Percentiles rank a stretch among this genome's conserved stretches.
Conservation (phyloP, 177 flowering plant species). For the Vitis hybrid region DNA sequence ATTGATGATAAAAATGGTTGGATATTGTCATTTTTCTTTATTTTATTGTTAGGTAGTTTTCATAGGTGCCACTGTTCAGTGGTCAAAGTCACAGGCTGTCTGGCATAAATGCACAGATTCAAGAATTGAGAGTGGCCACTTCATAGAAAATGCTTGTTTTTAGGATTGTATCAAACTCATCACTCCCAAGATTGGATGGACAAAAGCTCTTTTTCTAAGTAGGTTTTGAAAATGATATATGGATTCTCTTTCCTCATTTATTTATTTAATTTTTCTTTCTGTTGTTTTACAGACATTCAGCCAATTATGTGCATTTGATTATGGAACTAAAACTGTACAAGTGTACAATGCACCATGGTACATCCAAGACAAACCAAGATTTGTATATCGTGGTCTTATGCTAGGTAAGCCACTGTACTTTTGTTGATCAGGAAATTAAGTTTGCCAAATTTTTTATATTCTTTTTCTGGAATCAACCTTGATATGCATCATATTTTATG, state of each 20-base stretch:
- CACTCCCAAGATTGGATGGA: too few relatives aligned
- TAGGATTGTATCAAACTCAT: too few relatives aligned
- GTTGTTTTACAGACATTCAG: constrained; percentile 74
- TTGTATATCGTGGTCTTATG: constrained; percentile 85
- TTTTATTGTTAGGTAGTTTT: too few relatives aligned
- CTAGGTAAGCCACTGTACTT: constrained; percentile 51
- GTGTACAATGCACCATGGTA: constrained; percentile 83
- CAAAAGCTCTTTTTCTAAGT: not conserved
- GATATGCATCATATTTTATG: constrained; percentile 11
- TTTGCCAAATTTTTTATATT: not conserved
- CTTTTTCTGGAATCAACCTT: not conserved
- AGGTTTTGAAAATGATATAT: not conserved
- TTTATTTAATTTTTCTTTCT: not conserved
- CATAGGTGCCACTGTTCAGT: too few relatives aligned
- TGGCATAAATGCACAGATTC: too few relatives aligned
- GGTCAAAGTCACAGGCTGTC: too few relatives aligned
- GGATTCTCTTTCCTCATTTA: not conserved
- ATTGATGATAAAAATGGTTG: too few relatives aligned
- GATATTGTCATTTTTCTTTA: too few relatives aligned
- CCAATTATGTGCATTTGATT: constrained; percentile 87
- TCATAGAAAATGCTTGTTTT: too few relatives aligned
- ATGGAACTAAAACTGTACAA: constrained; percentile 66
- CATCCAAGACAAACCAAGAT: constrained; percentile 85
- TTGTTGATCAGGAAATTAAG: not conserved
- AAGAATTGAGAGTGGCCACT: too few relatives aligned